Evolutionary conservation across 139 green algal species (phyloP), one percentile per base, ranked within the genome.

Genomic region (Mychonastes homosphaera): DNA sequence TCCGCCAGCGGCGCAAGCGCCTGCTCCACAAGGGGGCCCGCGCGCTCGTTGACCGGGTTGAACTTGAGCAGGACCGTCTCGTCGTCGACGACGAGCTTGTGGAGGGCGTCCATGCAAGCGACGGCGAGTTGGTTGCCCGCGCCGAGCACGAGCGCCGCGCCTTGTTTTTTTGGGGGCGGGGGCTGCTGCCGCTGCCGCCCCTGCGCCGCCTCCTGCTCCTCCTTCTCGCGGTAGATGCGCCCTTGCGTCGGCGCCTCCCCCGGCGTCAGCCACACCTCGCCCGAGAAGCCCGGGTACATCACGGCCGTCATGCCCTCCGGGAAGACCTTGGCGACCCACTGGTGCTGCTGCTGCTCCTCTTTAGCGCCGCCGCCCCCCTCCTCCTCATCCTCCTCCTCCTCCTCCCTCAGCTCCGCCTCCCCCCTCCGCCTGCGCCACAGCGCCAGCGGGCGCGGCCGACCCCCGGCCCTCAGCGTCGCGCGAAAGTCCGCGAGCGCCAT

Each of bases 21-120:
- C 28, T 55, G 40, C 28, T 50, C 48, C 44, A 90, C 52, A 57
- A 69, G 76, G 2, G 69, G 73, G 9, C 83, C 83, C 13, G 82
- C 45, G 60, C 79, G 85, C 35, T 88, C 83, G 45, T 88, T 89
- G 30, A 87, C 70, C 3, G 84, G 84, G 65, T 91, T 87, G 67
- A 89, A 81, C 71, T 92, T 92, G 38, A 82, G 68, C 35, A 91
- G 32, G 23, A 88, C 81, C 18, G 87, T 79, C 29, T 75, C 63
- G 34, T 87, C 72, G 2, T 87, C 77, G 10, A 65, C 41, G 1
- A 90, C 10, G 44, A 94, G 65, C 72, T 81, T 73, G 66, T 79
- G 66, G 43, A 79, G 58, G 7, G 73, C 35, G 53, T 79, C 72
- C 41, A 73, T 34, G 3, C 52, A 40, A 44, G 73, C 66, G 36